Base-by-base conservation (phyloP, 1,139 yeast genomes). In the Yamadazyma epiphylla region DNA sequence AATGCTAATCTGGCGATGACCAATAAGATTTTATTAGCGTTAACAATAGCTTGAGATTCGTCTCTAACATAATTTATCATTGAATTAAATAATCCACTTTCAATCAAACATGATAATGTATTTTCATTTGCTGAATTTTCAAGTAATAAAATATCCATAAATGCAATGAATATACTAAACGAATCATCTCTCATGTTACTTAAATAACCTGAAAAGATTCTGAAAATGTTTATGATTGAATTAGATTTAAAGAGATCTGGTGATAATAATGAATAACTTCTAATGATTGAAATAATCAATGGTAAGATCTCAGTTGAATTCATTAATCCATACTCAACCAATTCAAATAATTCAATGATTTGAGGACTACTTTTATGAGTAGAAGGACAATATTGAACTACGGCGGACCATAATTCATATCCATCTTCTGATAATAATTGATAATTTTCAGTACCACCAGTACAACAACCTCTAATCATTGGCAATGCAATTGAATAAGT, bases 391-490 rank as follows among this genome's bases (percentile, higher is more conserved):
- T 80, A 79, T 37, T 79, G 84, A 30, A 89, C 55, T 4, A 87
- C 51, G 0, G 82, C 70, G 23, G 74, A 63, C 96, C 97, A 89
- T 30, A 91, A 61, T 31, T 86, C 94, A 47, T 77, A 77, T 0
- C 95, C 96, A 55, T 91, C 98, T 48, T 91, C 97, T 17, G 83
- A 68, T 8, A 91, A 55, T 30, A 85, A 64, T 3, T 80, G 64
- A 41, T 80, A 80, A 33, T 68, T 65, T 20, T 77, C 78, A 1
- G 88, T 74, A 4, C 59, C 47, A 6, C 79, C 79, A 3, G 55
- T 36, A 40, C 87, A 80, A 42, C 95, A 80, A 24, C 81, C 73
- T 12, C 64, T 61, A 20, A 89, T 67, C 33, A 86, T 64, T 1
- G 95, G 94, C 11, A 85, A 45, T 0, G 85, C 74, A 25, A 86